Evolutionary conservation across 2,329 filamentous ascomycete species (phyloP), one percentile per base, ranked within the genome.

Genomic region (Talaromyces sp.): DNA sequence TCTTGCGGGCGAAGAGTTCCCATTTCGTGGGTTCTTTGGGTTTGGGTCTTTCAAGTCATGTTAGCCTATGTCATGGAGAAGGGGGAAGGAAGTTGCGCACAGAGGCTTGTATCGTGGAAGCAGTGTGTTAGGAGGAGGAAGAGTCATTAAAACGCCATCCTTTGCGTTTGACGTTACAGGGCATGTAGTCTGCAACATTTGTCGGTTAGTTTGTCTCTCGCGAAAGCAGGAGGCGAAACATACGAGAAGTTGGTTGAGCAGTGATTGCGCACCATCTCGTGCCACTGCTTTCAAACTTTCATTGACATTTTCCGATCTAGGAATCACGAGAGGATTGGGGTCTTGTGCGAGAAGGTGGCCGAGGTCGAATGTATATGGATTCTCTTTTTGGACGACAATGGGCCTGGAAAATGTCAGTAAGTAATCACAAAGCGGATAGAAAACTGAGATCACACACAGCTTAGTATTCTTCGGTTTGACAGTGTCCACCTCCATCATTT

Each of bases 1-100:
- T 96, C 87, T 96, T 96, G 78, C 89, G 90, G 54, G 95, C 95
- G 82, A 99, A 99, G 74, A 90, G 87, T 83, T 97, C 90, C 95
- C 95, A 99, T 78, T 93, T 97, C 66, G 94, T 98, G 70, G 90
- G 90, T 65, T 89, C 83, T 81, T 93, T 95, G 70, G 88, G 86
- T 64, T 87, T 85, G 0, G 95, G 95, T 22, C 64, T 66, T 35
- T 31, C 9, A 61, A n/a, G 2, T 13, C 14, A 24, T 4, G 31
- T 65, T 58, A 65, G 58, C 19, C 43, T 19, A 37, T 33, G 19
- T 24, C 24, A 5, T 3, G 4, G 7, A 41, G 19, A 24, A 35
- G 8, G 22, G 35, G 11, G 13, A 22, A 22, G 19, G 33, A 37
- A 10, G n/a, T 16, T 27, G 61, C 64, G 35, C 10, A 66, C 9